Evolutionary conservation across 148 eudicot genomes (phyloP).

Genomic region (Pharnaceum exiguum): DNA sequence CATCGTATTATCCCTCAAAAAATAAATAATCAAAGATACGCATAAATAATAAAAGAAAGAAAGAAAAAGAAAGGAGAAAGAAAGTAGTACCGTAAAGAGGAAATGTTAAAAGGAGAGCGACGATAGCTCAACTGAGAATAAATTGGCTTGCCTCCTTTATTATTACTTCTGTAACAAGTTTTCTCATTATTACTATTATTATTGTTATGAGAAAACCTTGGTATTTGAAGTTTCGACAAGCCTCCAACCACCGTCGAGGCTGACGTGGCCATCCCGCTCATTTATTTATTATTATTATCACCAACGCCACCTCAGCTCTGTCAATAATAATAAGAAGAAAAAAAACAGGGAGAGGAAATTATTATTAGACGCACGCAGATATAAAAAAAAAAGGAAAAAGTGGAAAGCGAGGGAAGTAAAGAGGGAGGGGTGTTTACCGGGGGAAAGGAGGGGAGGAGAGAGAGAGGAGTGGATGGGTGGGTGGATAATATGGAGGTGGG

Average conservation of each 20-base stretch:
- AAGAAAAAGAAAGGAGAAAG: not conserved
- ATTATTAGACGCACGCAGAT: not conserved
- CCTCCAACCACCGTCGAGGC: slow-evolving; percentile 16
- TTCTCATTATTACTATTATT: not conserved
- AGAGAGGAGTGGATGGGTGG: too few relatives aligned
- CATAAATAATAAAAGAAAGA: not conserved
- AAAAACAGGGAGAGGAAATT: not conserved
- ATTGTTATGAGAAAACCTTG: slow-evolving; percentile 2
- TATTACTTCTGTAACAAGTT: not conserved
- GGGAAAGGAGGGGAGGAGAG: not conserved
- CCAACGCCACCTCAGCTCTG: too few relatives aligned
- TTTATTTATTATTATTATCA: too few relatives aligned
- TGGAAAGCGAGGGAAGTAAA: not conserved
- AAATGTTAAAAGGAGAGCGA: not conserved
- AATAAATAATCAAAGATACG: not conserved
- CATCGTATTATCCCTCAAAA: not conserved
- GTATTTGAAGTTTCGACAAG: slow-evolving; percentile 14
- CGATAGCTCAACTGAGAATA: slow-evolving; percentile 5
- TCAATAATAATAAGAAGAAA: not conserved
- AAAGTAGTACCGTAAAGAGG: too few relatives aligned
- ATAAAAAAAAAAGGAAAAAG: not conserved
- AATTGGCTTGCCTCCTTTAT: not conserved
- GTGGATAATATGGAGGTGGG: slow-evolving; percentile 6
- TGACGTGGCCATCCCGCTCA: slow-evolving; percentile 6
- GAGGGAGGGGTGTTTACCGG: slow-evolving; percentile 1